Conservation (phyloP, 2,329 filamentous ascomycete species). For the Epichloe scottii region DNA sequence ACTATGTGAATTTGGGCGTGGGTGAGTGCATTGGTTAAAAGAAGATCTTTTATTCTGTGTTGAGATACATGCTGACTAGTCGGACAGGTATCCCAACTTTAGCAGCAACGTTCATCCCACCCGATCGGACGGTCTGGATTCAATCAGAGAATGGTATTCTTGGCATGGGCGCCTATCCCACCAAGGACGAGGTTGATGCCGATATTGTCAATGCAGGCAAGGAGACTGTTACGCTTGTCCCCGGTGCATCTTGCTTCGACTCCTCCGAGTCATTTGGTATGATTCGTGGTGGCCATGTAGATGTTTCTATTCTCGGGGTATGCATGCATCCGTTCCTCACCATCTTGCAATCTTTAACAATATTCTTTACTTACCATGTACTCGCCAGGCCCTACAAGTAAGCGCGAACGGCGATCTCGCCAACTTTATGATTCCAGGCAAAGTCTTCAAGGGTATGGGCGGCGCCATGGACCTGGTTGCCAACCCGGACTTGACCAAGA, state of each 20-base stretch:
- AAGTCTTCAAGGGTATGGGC: constrained; percentile 81
- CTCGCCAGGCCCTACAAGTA: constrained; percentile 54
- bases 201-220: constrained; percentile 82
- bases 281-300: constrained; percentile 75
- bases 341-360: background rate
- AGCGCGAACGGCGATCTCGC: constrained; percentile 67
- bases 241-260: constrained; percentile 67
- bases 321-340: constrained; percentile 13
- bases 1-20: constrained; percentile 70
- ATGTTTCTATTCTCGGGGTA: constrained; percentile 68
- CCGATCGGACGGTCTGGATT: constrained; percentile 61
- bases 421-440: constrained; percentile 85
- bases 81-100: constrained; percentile 64
- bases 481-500: constrained; percentile 59
- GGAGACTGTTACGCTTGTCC: constrained; percentile 70
- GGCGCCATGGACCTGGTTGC: constrained; percentile 63
- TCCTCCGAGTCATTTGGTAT: constrained; percentile 74
- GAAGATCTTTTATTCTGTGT: background rate
- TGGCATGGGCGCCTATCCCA: constrained; percentile 72
- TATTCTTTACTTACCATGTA: constrained; percentile 1
- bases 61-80: background rate
- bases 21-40: constrained; percentile 18
- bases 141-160: constrained; percentile 81
- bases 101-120: constrained; percentile 63
- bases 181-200: constrained; percentile 56